These are phyloP conservation scores for Amesomyces nigricolor DNA, from an alignment of 2,329 filamentous ascomycete genomes.

Conservation along the genomic window DNA sequence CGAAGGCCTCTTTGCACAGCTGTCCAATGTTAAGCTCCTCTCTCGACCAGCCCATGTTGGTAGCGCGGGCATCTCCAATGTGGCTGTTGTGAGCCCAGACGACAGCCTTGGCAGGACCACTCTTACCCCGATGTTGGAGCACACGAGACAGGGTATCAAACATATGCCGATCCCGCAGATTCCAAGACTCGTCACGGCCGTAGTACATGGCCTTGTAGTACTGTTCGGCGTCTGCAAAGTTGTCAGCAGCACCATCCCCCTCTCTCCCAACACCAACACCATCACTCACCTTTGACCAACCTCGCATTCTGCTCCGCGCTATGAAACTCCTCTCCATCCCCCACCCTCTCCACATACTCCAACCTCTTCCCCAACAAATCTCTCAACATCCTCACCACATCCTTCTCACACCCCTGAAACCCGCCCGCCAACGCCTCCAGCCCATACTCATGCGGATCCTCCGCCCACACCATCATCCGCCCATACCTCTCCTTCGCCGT, in stretches of 20 bases:
- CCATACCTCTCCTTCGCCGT: slow-evolving; percentile 41
- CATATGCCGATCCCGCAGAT: slow-evolving; percentile 48
- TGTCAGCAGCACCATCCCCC: neutral
- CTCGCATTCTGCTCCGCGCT: slow-evolving; percentile 47
- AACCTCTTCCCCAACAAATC: slow-evolving; percentile 40
- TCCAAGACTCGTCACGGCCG: slow-evolving; percentile 44
- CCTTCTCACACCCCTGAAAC: slow-evolving; percentile 41
- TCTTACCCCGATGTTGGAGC: slow-evolving; percentile 34
- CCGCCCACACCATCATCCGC: slow-evolving; percentile 43
- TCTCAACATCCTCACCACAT: slow-evolving; percentile 41
- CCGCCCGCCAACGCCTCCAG: slow-evolving; percentile 33
- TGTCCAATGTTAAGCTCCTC: slow-evolving; percentile 49
- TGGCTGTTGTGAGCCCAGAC: slow-evolving; percentile 52
- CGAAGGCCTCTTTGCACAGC: slow-evolving; percentile 43
- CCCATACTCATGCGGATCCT: slow-evolving; percentile 45
- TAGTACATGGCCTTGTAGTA: slow-evolving; percentile 51
- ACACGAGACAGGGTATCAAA: slow-evolving; percentile 42
- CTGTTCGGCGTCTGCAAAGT: slow-evolving; percentile 38
- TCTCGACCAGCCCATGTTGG: slow-evolving; percentile 40
- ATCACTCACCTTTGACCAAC: slow-evolving; percentile 33
- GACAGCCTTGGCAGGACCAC: slow-evolving; percentile 38
- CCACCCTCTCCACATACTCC: slow-evolving; percentile 32
- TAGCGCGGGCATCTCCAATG: slow-evolving; percentile 48
- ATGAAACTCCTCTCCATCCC: slow-evolving; percentile 43
- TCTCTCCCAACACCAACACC: neutral